Conservation (phyloP, 2,329 filamentous ascomycete genomes). For the Arthrobotrys sphaeroides region DNA sequence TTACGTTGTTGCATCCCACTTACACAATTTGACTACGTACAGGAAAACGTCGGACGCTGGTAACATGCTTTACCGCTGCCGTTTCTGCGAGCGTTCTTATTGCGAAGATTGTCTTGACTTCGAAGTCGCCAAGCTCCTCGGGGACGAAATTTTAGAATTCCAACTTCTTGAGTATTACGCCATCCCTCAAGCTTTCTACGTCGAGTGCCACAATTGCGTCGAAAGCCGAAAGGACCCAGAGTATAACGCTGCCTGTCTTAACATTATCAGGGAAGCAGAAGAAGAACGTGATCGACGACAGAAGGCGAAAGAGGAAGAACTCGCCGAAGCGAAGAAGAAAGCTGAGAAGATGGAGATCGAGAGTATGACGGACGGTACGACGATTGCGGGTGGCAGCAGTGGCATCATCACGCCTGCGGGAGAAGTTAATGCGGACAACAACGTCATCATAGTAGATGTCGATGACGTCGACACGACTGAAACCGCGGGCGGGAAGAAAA, state of each 20-base stretch:
- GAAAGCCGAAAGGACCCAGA: constrained; percentile 45
- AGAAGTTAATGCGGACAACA: constrained; percentile 47
- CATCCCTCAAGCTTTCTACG: constrained; percentile 48
- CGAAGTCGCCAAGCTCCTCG: constrained; percentile 65
- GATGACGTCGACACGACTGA: constrained; percentile 38
- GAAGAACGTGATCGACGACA: constrained; percentile 34
- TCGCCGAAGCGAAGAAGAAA: constrained; percentile 32
- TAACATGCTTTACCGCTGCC: constrained; percentile 65
- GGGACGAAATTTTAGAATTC: constrained; percentile 66
- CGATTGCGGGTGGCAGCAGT: constrained; percentile 37
- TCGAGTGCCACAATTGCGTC: constrained; percentile 50
- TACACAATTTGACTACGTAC: not conserved
- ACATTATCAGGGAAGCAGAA: constrained; percentile 40
- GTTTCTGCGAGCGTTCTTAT: constrained; percentile 67
- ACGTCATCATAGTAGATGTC: constrained; percentile 42
- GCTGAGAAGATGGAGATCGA: constrained; percentile 50
- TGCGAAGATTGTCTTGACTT: constrained; percentile 71
- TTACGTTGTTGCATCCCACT: not conserved
- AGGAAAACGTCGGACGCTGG: constrained; percentile 59
- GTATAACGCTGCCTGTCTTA: constrained; percentile 45
- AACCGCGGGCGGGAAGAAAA: constrained; percentile 27
- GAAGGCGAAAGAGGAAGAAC: not conserved
- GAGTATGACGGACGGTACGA: constrained; percentile 51
- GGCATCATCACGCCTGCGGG: constrained; percentile 47
- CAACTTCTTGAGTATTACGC: constrained; percentile 63